Evolutionary conservation across 2,329 filamentous ascomycete species (phyloP), one percentile per base, ranked within the genome.

Genomic region (Monilinia laxa): DNA sequence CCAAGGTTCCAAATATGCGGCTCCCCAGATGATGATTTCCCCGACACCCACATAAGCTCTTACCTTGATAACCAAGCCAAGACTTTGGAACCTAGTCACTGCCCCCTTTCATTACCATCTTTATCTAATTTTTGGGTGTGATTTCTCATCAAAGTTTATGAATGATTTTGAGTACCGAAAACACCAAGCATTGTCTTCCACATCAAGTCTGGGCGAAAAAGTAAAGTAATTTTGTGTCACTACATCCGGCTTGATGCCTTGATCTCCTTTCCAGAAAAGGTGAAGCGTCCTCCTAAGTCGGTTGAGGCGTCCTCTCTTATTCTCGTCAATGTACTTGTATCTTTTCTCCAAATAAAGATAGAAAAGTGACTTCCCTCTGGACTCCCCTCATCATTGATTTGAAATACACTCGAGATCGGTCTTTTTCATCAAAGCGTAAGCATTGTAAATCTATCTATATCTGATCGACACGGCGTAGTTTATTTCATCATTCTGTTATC

Each of bases 1-100:
- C 63, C 54, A 65, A 65, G 63, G 18, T 4, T 23, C 31, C 35
- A 49, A 40, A 31, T 59, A 54, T 59, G 63, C 63, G 63, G 63
- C 63, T 65, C 63, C 23, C 54, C 63, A 59, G 62, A 38, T 65
- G 31, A 38, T 47, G 18, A 25, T 31, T 60, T 49, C 54, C 14
- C 20, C 31, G 20, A 65, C 5, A 58, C 12, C 18, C n/a, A 65
- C 53, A 31, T 49, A 40, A 58, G 18, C 28, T 59, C 53, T 38
- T 6, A 51, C 62, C n/a, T 47, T 47, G 28, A 49, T 59, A 59
- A 18, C 42, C 20, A 51, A 35, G 28, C 58, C 58, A 60, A 47
- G n/a, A 42, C 18, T 9, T 59, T 20, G 31, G 38, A 25, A 25
- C 31, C 20, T 38, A 51, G 28, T 38, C 28, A 62, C 28, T 62